Evolutionary conservation across 208 protist species (phyloP).

Genomic region (Acanthamoeba triangularis): DNA sequence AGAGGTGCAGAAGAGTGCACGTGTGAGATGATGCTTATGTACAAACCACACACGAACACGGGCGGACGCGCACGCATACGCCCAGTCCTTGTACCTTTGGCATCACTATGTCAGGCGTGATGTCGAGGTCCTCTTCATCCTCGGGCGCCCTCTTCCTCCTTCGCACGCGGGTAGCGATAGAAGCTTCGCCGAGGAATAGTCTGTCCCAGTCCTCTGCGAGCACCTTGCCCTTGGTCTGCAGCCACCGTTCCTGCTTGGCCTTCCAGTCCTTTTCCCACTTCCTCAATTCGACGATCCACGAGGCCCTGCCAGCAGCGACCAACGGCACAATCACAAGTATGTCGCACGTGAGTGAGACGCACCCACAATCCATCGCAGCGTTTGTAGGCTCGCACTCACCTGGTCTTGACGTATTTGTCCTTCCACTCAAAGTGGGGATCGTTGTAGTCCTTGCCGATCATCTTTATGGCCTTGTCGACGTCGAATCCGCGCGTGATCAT

Average conservation of each 20-base stretch:
- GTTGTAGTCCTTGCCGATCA: slow-evolving; percentile 48
- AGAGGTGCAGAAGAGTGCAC: background rate
- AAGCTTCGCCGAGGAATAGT: slow-evolving; percentile 7
- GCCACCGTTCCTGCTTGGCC: slow-evolving; percentile 6
- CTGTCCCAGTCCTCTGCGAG: slow-evolving; percentile 2
- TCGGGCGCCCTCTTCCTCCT: slow-evolving; percentile 11
- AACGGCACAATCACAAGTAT: no score
- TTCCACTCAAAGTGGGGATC: slow-evolving; percentile 64
- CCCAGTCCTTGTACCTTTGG: background rate
- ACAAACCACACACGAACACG: background rate
- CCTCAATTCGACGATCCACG: slow-evolving; percentile 58
- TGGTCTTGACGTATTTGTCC: slow-evolving; percentile 58
- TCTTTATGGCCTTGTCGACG: slow-evolving; percentile 30
- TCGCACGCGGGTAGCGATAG: background rate
- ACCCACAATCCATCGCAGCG: no score
- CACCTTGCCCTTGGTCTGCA: background rate
- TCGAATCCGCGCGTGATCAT: slow-evolving; percentile 58
- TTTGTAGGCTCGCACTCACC: background rate
- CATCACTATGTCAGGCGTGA: background rate
- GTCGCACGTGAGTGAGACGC: no score
- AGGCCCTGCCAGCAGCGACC: background rate
- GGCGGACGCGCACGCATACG: no score
- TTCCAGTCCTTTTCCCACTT: slow-evolving; percentile 63
- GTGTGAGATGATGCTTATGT: background rate
- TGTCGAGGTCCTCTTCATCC: background rate